Percentiles rank a stretch among this genome's conserved stretches.
Conservation (phyloP, 2,329 filamentous ascomycete genomes). For the Monosporascus sp. region DNA sequence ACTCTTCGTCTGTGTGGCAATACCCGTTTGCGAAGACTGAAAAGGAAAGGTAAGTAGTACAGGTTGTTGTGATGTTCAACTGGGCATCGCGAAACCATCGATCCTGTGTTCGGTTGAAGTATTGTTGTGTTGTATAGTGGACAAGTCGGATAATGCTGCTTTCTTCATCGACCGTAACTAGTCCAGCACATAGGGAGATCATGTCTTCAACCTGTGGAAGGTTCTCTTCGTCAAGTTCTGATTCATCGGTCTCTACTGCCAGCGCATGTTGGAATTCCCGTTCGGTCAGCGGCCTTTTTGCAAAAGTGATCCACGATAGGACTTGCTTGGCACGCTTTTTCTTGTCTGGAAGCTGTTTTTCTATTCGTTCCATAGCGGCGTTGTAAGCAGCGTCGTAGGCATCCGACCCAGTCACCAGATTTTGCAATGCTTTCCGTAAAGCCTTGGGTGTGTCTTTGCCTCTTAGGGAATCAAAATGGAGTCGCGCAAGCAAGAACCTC, state of each 20-base stretch:
- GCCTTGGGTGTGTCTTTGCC: conserved; percentile 24
- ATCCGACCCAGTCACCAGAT: conserved; percentile 21
- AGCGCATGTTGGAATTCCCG: conserved; percentile 36
- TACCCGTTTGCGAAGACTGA: neutral
- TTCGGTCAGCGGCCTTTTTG: conserved; percentile 25
- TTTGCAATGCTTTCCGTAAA: conserved; percentile 24
- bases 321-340: conserved; percentile 29
- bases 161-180: conserved; percentile 33
- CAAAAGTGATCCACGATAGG: conserved; percentile 34
- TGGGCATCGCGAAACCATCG: conserved; percentile 27
- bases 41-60: conserved; percentile 31
- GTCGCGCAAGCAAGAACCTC: conserved; percentile 32
- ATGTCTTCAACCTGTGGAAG: conserved; percentile 24
- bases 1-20: neutral
- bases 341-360: conserved; percentile 25
- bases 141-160: conserved; percentile 33
- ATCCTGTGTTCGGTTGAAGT: conserved; percentile 26
- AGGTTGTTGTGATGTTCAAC: conserved; percentile 21
- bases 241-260: conserved; percentile 23
- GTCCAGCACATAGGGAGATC: conserved; percentile 30
- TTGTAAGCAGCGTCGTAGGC: conserved; percentile 33
- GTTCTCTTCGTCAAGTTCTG: conserved; percentile 27
- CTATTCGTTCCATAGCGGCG: conserved; percentile 34
- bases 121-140: conserved; percentile 40
- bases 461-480: conserved; percentile 27